A percentile compares a stretch with the other conserved stretches of the same genome.
Conservation (phyloP, 345 rosid genomes). For the Mallotus nudiflorus region DNA sequence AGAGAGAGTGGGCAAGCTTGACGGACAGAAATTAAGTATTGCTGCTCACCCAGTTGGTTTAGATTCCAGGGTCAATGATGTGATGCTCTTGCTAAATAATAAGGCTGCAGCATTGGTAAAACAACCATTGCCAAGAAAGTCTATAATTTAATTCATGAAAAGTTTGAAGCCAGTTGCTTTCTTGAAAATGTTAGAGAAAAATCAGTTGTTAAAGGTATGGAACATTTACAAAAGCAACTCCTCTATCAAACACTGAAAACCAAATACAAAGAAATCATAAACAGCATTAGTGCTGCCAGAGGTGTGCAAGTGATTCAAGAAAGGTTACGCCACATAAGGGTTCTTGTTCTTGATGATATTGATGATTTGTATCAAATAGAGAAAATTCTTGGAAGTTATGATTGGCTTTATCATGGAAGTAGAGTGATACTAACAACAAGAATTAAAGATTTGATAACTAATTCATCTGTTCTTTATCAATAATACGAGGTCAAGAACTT, state of each 20-base stretch:
- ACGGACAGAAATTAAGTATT: neutral
- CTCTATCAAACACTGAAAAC: slow-evolving; percentile 5
- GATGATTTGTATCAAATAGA: slow-evolving; percentile 6
- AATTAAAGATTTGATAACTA: slow-evolving; percentile 7
- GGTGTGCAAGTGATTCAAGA: slow-evolving; percentile 8
- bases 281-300: slow-evolving; percentile 2
- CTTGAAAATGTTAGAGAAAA: slow-evolving; percentile 16
- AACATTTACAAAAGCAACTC: slow-evolving; percentile 24
- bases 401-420: slow-evolving; percentile 26
- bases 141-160: slow-evolving; percentile 13
- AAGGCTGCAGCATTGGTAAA: slow-evolving; percentile 14
- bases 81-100: slow-evolving; percentile 1
- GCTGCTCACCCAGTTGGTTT: slow-evolving; percentile 9
- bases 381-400: slow-evolving; percentile 3
- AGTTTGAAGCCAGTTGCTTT: slow-evolving; percentile 30
- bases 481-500: slow-evolving; percentile 15
- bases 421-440: slow-evolving; percentile 28
- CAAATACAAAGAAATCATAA: slow-evolving; percentile 12
- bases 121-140: slow-evolving; percentile 21
- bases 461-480: neutral
- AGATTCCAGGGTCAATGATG: neutral
- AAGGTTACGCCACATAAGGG: slow-evolving; percentile 4
- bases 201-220: neutral
- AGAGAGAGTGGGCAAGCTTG: slow-evolving; percentile 1
- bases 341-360: slow-evolving; percentile 24